Base-by-base conservation (phyloP, 306 rosid genomes). In the Datisca glomerata region DNA sequence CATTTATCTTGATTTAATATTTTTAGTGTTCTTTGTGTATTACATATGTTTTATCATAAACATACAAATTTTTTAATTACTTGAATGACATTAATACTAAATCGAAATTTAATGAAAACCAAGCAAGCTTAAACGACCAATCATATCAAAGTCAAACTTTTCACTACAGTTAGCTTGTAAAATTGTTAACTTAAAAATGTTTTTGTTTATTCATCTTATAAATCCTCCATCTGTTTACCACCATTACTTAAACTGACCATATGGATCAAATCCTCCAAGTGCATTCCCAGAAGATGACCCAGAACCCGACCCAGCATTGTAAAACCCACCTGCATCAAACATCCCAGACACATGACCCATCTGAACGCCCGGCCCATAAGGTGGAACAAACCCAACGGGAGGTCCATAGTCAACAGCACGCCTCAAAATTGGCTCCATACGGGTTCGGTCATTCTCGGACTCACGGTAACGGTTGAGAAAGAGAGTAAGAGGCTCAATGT, bases 391-490 rank as follows among this genome's bases (percentile, higher is more conserved):
- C 10, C 49, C 54, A 12, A 57, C n/a, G 1, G 39, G 57, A 18
- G 43, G 47, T 32, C 56, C 56, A 18, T 39, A 55, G 18, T 40
- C 57, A 2, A 29, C 24, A 7, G 39, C 56, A 5, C 69, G 59
- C 61, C 47, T 68, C 22, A 51, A 17, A 19, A 25, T 51, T 1
- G 56, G 65, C 9, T 45, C 53, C 1, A 18, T 53, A 2, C 52
- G 62, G 4, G 25, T 20, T 5, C 58, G 58, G 11, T 59, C 81
- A 7, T 32, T 54, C 65, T 70, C 79, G 8, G 70, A 8, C 36
- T 62, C 71, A 0, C 91, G 81, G 47, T 71, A 61, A 6, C 81
- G 71, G 4, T 57, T 64, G 27, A 83, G 79, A 24, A 41, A 83
- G 15, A 61, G 5, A 1, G 65, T 21, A 17, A 83, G 74, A 1